Percentiles rank a stretch among this genome's conserved stretches.
phyloP scores from a whole-genome alignment of 305 asterid species.

The Fraxinus albicans region DNA sequence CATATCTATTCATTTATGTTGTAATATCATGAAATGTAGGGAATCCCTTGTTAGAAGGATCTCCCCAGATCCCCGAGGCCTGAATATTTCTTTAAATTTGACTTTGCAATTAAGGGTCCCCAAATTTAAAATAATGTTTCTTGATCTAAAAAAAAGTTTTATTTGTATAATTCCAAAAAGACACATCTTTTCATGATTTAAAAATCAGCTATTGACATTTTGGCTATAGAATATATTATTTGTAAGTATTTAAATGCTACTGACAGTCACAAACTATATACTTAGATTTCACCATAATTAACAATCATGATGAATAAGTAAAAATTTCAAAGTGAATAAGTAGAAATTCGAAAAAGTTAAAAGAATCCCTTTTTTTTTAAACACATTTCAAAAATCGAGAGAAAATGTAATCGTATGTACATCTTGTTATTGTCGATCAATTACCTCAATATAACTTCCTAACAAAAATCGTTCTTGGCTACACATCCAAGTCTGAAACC shows the following conservation, averaged over 20 bases:
- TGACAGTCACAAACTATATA: neutral
- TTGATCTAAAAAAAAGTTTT: neutral
- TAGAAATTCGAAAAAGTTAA: too few species aligned
- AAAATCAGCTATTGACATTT: neutral
- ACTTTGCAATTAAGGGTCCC: neutral
- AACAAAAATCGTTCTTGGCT: neutral
- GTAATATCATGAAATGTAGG: neutral
- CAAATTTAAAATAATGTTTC: neutral
- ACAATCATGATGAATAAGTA: neutral
- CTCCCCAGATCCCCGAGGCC: neutral
- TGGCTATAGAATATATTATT: neutral
- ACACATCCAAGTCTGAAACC: neutral
- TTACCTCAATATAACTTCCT: neutral
- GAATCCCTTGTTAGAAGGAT: neutral
- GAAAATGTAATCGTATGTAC: neutral
- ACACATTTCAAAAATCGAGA: neutral
- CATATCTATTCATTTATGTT: too few species aligned
- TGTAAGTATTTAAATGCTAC: neutral
- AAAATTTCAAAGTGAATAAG: neutral
- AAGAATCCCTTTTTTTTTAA: neutral
- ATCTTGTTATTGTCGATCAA: neutral
- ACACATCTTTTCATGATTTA: neutral
- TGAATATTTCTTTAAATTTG: neutral
- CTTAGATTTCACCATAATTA: too few species aligned
- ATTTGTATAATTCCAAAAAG: neutral